Base-by-base conservation (phyloP, 345 rosid species). In the Brassica juncea region DNA sequence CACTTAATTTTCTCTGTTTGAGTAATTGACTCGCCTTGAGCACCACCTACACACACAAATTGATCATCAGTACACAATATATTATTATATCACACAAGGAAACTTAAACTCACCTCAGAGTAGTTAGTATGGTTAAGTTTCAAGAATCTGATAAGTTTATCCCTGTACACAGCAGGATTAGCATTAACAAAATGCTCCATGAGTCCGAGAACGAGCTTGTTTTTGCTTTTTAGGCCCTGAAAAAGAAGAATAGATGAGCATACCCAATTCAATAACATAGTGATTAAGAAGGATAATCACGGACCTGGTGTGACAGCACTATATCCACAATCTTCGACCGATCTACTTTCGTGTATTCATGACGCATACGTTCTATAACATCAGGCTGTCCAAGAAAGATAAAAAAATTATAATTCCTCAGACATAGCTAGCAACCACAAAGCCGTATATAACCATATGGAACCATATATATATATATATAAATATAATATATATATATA, bases 241-340 rank as follows among this genome's bases (percentile, higher is more conserved):
- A 81, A 81, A 75, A 39, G 61, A 71, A 49, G 49, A 71, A 75
- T 6, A 70, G 16, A 67, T 66, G 39, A 75, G 72, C 54, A 64
- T 49, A 69, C 39, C 39, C 21, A 57, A 15, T 52, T 68, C 31
- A 21, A 5, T 55, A 61, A 61, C 42, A 27, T 42, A 37, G 16
- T 49, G 55, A 73, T 59, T 27, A 60, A 55, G 16, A n/a, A 42
- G 77, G 78, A 16, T 71, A 49, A 49, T 49, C 77, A 62, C 65
- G n/a, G 61, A 96, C 99, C 98, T 93, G 99, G 84, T 96, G 98
- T 76, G 99, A 96, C 73, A 96, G 94, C 66, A 96, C 99, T 82
- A 93, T 90, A 82, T 93, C 98, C 82, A 96, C 92, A 79, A 95
- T 86, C 86, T 86, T 95, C 88, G 89, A 78, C 25, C 93, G 85